Evolutionary conservation across 176 grass and related monocot species (phyloP).

Genomic region (Hordeum vulgare): MorexV3_pseudomolecules_assembly NC_058523.1:168295427-168295926

Average conservation of each 20-base stretch:
- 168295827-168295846: conserved; percentile 41
- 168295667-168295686: neutral
- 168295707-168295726: conserved; percentile 34
- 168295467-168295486: neutral
- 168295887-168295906: conserved; percentile 44
- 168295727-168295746: conserved; percentile 18
- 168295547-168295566: neutral
- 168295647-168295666: neutral
- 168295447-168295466: neutral
- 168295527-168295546: neutral
- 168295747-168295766: conserved; percentile 31
- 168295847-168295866: conserved; percentile 15
- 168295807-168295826: conserved; percentile 21
- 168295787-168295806: conserved; percentile 46
- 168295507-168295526: neutral
- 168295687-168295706: neutral
- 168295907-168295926: no score
- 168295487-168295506: neutral
- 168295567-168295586: neutral
- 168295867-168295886: conserved; percentile 34
- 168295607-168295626: neutral
- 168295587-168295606: neutral
- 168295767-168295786: conserved; percentile 13
- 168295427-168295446: no score
- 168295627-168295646: neutral